phyloP scores from a whole-genome alignment of 1,284 basidiomycete species.

The Phellinidium pouzarii region DNA sequence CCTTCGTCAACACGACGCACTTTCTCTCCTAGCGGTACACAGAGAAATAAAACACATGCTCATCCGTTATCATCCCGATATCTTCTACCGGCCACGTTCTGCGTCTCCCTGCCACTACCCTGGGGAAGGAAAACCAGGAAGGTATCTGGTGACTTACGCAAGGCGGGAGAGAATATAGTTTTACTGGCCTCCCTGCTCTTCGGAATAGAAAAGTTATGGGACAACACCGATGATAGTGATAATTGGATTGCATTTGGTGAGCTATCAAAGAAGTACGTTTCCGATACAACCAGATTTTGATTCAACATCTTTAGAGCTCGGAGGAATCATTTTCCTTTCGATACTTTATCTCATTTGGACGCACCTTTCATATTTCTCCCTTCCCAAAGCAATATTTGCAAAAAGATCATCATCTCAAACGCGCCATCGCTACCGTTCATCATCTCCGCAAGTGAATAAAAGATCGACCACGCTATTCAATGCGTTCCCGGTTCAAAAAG shows the following conservation, averaged over 20 bases:
- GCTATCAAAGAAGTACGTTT: slow-evolving; percentile 5
- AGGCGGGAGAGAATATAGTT: slow-evolving; percentile 48
- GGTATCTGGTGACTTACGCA: slow-evolving; percentile 49
- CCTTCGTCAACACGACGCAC: slow-evolving; percentile 19
- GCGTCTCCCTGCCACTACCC: slow-evolving; percentile 36
- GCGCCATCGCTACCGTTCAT: slow-evolving; percentile 28
- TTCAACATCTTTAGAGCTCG: slow-evolving; percentile 42
- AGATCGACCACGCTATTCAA: slow-evolving; percentile 28
- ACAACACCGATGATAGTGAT: slow-evolving; percentile 24
- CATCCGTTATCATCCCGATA: slow-evolving; percentile 21
- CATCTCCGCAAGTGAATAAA: slow-evolving; percentile 38
- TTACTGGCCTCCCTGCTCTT: slow-evolving; percentile 48
- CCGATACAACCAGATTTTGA: not conserved
- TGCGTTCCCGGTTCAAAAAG: slow-evolving; percentile 30
- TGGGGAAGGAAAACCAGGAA: slow-evolving; percentile 33
- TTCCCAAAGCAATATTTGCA: slow-evolving; percentile 21
- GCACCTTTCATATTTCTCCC: slow-evolving; percentile 39
- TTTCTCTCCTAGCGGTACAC: slow-evolving; percentile 26
- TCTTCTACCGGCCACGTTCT: slow-evolving; percentile 39
- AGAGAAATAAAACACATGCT: slow-evolving; percentile 24
- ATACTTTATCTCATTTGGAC: slow-evolving; percentile 60
- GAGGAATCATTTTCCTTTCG: slow-evolving; percentile 47
- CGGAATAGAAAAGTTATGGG: slow-evolving; percentile 29
- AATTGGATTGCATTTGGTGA: slow-evolving; percentile 42
- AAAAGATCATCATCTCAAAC: slow-evolving; percentile 25